A percentile compares a stretch with the other conserved stretches of the same genome.
These are phyloP conservation scores for Penicillium macrosclerotiorum DNA, from an alignment of 495 filamentous ascomycete species.

Conservation along the genomic window DNA sequence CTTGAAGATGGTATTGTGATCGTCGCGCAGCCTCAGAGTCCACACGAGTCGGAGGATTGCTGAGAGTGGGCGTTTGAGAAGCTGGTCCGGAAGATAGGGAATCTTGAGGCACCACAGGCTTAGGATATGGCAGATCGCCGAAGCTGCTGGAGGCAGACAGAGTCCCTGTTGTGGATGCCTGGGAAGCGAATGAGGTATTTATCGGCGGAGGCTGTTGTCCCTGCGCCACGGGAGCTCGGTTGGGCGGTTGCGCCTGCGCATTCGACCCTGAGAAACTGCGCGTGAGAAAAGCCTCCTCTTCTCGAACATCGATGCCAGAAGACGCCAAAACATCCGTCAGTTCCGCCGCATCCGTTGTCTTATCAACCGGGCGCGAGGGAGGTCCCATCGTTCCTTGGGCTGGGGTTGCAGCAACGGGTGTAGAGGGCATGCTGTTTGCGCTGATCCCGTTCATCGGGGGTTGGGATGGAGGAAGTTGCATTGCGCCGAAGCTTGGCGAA, in stretches of 20 bases:
- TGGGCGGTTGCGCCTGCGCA: slow-evolving; percentile 40
- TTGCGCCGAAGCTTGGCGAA: slow-evolving; percentile 46
- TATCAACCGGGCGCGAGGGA: slow-evolving; percentile 69
- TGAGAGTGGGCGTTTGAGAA: slow-evolving; percentile 30
- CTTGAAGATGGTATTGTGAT: slow-evolving; percentile 54
- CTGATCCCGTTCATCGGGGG: slow-evolving; percentile 32
- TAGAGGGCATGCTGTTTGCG: slow-evolving; percentile 33
- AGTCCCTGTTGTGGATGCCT: slow-evolving; percentile 41
- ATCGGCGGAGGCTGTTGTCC: slow-evolving; percentile 35
- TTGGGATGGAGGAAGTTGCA: slow-evolving; percentile 37
- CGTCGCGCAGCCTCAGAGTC: slow-evolving; percentile 44
- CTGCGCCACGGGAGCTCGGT: slow-evolving; percentile 46
- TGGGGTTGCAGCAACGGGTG: slow-evolving; percentile 31
- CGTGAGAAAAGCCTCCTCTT: slow-evolving; percentile 73
- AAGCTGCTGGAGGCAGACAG: slow-evolving; percentile 39
- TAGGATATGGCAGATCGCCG: slow-evolving; percentile 33
- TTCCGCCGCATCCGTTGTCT: slow-evolving; percentile 66
- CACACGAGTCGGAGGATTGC: slow-evolving; percentile 43
- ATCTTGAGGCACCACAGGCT: slow-evolving; percentile 31
- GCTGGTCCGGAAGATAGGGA: slow-evolving; percentile 33
- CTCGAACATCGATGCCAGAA: slow-evolving; percentile 78
- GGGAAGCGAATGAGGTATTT: slow-evolving; percentile 41
- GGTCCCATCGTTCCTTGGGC: slow-evolving; percentile 71
- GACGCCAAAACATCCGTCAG: slow-evolving; percentile 74
- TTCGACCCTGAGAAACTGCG: slow-evolving; percentile 54